Evolutionary conservation across 768 basidiomycete species (phyloP), one percentile per base, ranked within the genome.

Genomic region (Nidularia pulvinata): DNA sequence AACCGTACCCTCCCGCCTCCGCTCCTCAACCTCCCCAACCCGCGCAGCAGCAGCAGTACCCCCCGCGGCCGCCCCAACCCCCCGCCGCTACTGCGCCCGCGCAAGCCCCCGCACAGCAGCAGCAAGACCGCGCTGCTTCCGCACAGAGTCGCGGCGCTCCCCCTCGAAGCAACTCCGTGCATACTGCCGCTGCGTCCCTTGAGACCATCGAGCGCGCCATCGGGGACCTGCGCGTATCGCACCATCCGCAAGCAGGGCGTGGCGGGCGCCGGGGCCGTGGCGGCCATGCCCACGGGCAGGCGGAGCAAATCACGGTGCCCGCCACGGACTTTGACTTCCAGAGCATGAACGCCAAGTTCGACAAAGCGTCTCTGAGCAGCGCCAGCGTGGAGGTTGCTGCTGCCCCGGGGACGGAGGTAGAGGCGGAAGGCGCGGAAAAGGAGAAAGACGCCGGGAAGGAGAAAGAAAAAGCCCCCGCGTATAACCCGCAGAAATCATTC

Each of bases 271-370:
- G 68, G 33, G 63, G 67, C 13, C 63, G 60, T 2, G 63, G 61
- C 45, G 25, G 45, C 10, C 45, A 22, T 10, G 64, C 3, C 49
- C 50, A 50, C 48, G 61, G 43, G 61, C 64, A 22, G 22, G 59
- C 65, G 3, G 70, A 71, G 51, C 70, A 69, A 39, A 80, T 91
- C 52, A 85, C 85, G 49, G 88, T 93, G 0, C 92, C 91, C 0
- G 65, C 76, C 1, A 85, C 84, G 0, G 92, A 93, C 65, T 94
- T 93, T 63, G 92, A 94, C 71, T 95, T 94, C 66, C 73, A 81
- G 65, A 78, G 77, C 52, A 81, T 83, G 51, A 95, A 93, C 59
- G 87, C 88, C 3, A 84, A 84, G 50, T 94, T 94, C 59, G 89
- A 93, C 72, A 93, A 93, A 67, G 72, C 84, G 37, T 72, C 67